A percentile compares a stretch with the other conserved stretches of the same genome.
Evolutionary conservation across 2,329 filamentous ascomycete genomes (phyloP).

Genomic region (Fusarium staphyleae): DNA sequence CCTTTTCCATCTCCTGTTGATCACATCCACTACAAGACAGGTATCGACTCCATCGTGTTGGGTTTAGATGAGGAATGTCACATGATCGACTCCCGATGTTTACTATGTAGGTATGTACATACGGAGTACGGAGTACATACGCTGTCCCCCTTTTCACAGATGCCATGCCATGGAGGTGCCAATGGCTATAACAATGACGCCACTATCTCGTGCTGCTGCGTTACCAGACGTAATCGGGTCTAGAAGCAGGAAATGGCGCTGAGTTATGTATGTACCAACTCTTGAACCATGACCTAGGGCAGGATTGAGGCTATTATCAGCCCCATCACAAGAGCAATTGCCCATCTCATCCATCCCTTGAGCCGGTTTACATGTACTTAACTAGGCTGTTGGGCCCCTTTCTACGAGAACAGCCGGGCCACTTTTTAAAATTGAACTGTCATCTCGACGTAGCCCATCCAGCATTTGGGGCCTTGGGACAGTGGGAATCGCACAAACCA

Average conservation of each 20-base stretch:
- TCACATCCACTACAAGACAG: no score
- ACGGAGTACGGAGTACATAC: no score
- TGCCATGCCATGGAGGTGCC: no score
- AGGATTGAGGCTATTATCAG: conserved; percentile 14
- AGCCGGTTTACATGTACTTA: no score
- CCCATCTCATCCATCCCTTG: conserved; percentile 24
- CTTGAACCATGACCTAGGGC: neutral
- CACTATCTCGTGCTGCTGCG: conserved; percentile 7
- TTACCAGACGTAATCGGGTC: no score
- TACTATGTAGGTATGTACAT: neutral
- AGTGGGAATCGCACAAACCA: neutral
- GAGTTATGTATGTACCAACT: no score
- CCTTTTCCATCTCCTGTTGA: no score
- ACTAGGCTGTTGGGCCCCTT: no score
- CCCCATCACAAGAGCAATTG: conserved; percentile 32
- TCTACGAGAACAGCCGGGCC: conserved; percentile 28
- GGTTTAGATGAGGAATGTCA: neutral
- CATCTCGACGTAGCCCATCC: conserved; percentile 8
- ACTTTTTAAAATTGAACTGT: conserved; percentile 36
- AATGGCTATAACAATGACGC: conserved; percentile 26
- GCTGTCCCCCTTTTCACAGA: conserved; percentile 15
- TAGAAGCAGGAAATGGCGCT: neutral
- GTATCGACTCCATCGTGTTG: no score
- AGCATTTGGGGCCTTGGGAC: neutral
- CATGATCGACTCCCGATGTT: conserved; percentile 10